These are phyloP conservation scores for Starmera caribaea DNA, from an alignment of 805 yeast species.

Conservation along the genomic window DNA sequence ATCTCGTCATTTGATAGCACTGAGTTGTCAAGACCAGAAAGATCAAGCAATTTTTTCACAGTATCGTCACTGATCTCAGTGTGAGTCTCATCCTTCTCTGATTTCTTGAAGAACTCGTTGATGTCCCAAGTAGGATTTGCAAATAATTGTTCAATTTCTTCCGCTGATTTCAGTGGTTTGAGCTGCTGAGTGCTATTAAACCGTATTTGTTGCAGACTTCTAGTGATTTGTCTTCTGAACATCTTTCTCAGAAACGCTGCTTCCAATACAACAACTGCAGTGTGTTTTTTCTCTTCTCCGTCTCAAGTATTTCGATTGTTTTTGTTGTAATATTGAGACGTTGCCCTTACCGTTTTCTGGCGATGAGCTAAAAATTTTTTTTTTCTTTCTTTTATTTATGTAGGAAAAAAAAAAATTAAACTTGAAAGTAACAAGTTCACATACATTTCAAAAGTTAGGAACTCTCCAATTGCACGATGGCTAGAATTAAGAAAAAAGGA, in stretches of 20 bases:
- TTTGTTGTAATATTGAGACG: not conserved
- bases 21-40: conserved; percentile 38
- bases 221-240: too few relatives aligned
- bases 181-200: too few relatives aligned
- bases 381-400: not conserved
- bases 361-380: conserved; percentile 4
- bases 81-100: conserved; percentile 12
- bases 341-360: conserved; percentile 1
- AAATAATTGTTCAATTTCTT: conserved; percentile 7
- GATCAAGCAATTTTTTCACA: conserved; percentile 27
- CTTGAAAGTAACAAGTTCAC: not conserved
- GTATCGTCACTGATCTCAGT: conserved; percentile 5
- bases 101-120: conserved; percentile 11
- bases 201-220: too few relatives aligned
- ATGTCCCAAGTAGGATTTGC: conserved; percentile 15
- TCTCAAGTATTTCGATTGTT: not conserved
- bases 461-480: conserved; percentile 24
- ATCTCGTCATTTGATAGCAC: conserved; percentile 15
- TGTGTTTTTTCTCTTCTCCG: too few relatives aligned
- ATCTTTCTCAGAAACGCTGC: too few relatives aligned
- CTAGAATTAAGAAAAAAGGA: conserved; percentile 74
- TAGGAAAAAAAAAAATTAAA: too few relatives aligned
- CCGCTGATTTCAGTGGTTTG: conserved; percentile 2
- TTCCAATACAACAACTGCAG: too few relatives aligned
- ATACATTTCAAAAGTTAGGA: not conserved